Evolutionary conservation across 108 stramenopile genomes (phyloP).

Genomic region (Craspedostauros australis): DNA sequence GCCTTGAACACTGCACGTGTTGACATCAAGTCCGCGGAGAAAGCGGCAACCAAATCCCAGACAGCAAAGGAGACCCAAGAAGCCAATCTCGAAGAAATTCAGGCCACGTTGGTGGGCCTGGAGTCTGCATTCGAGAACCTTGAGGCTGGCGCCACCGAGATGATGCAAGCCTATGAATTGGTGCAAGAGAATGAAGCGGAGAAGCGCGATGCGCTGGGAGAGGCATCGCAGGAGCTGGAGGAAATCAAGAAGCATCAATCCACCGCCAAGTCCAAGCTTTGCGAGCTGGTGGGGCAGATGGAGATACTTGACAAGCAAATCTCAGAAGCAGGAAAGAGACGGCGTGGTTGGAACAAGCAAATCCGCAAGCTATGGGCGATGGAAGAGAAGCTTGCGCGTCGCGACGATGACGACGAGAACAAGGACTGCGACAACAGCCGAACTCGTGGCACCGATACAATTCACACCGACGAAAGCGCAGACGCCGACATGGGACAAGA

Average conservation of each 20-base stretch:
- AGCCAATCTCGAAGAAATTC: constrained; percentile 40
- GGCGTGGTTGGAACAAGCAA: constrained; percentile 56
- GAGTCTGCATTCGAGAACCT: constrained; percentile 56
- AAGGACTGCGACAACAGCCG: constrained; percentile 34
- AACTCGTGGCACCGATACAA: constrained; percentile 20
- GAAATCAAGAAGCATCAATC: constrained; percentile 59
- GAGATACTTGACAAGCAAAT: constrained; percentile 68
- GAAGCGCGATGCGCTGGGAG: constrained; percentile 58
- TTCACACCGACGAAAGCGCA: constrained; percentile 5
- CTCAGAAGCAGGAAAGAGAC: constrained; percentile 54
- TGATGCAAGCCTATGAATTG: constrained; percentile 65
- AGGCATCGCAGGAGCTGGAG: constrained; percentile 49
- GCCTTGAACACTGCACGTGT: constrained; percentile 67
- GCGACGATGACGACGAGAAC: constrained; percentile 41
- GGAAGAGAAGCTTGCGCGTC: constrained; percentile 41
- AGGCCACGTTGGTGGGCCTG: constrained; percentile 43
- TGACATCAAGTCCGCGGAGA: constrained; percentile 52
- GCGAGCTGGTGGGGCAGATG: constrained; percentile 75
- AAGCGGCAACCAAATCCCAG: constrained; percentile 60
- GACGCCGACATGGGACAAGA: constrained; percentile 8
- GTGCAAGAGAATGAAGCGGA: constrained; percentile 67
- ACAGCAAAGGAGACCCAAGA: constrained; percentile 43
- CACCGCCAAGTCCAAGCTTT: constrained; percentile 62
- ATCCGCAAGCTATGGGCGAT: constrained; percentile 46
- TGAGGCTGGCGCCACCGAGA: constrained; percentile 55